Evolutionary conservation across 345 rosid genomes (phyloP), one percentile per base, ranked within the genome.

Genomic region (Melaleuca alternifolia): DNA sequence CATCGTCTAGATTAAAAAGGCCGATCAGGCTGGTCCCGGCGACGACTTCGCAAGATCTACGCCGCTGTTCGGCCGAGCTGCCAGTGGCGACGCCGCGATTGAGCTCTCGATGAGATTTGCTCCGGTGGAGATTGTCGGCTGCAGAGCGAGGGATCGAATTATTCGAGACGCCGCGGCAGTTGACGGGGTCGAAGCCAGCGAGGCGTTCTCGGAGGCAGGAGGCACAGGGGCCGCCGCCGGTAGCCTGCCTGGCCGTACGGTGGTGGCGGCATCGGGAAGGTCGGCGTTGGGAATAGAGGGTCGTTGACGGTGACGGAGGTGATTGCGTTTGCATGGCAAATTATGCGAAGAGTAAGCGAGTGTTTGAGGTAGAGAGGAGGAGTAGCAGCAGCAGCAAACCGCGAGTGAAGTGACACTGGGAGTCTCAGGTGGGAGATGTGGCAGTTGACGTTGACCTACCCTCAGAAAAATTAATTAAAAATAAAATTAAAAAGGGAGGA

Each of bases 201-300:
- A 96, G 98, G 56, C 97, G 97, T 82, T 96, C 96, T n/a, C 94
- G 89, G 91, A 95, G 98, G 83, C 98, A 96, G 76, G 93, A 85
- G 52, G 97, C 92, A 86, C 98, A 96, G 86, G 93, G 92, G 54
- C 94, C 96, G 59, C 91, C 90, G 85, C 93, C 84, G 76, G 97
- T n/a, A 20, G 50, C 62, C 59, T 46, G 91, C 79, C 48, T 33
- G 50, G 89, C 88, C 81, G 89, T 28, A 44, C 93, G 95, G 89
- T 92, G 97, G 87, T 93, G 96, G 90, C 90, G 92, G 91, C 96
- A 95, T 4, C 89, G 46, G 86, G 92, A 86, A 85, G 59, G 88
- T 10, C 93, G 95, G 89, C 86, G 92, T 37, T 30, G 88, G 21
- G 89, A 75, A n/a, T 79, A 87, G 71, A 84, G 90, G 84, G 91